phyloP scores from a whole-genome alignment of 148 eudicot genomes.

The Talinum fruticosum region DNA sequence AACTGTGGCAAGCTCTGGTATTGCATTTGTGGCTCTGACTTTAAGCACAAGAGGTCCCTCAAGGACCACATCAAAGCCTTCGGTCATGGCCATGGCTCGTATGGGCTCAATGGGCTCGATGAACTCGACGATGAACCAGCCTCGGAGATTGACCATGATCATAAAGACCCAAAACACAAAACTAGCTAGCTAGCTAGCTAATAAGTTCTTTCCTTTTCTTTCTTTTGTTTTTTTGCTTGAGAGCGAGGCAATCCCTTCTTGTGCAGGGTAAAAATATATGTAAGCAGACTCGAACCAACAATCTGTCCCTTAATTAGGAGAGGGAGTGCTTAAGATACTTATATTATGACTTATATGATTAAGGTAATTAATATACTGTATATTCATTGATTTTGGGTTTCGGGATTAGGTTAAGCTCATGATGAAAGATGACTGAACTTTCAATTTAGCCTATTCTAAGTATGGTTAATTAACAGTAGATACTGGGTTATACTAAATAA shows the following conservation, averaged over 20 bases:
- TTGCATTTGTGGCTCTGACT: slow-evolving; percentile 19
- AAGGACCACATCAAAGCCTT: slow-evolving; percentile 23
- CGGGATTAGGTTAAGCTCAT: not conserved
- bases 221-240: no score
- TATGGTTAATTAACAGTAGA: not conserved
- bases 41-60: slow-evolving; percentile 24
- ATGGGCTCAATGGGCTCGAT: not conserved
- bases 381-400: not conserved
- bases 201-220: not conserved
- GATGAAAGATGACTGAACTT: not conserved
- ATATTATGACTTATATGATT: not conserved
- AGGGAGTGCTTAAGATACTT: not conserved
- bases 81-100: slow-evolving; percentile 8
- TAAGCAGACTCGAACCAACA: no score
- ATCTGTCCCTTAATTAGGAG: not conserved
- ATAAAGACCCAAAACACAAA: not conserved
- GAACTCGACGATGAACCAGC: not conserved
- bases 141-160: slow-evolving; percentile 8
- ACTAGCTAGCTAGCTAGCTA: not conserved
- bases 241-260: no score
- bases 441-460: not conserved
- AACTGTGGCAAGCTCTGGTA: slow-evolving; percentile 22
- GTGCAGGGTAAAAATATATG: no score
- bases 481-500: not conserved
- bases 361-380: slow-evolving; percentile 1